phyloP scores from a whole-genome alignment of 345 rosid species.

The Salix koriyanagi region DNA sequence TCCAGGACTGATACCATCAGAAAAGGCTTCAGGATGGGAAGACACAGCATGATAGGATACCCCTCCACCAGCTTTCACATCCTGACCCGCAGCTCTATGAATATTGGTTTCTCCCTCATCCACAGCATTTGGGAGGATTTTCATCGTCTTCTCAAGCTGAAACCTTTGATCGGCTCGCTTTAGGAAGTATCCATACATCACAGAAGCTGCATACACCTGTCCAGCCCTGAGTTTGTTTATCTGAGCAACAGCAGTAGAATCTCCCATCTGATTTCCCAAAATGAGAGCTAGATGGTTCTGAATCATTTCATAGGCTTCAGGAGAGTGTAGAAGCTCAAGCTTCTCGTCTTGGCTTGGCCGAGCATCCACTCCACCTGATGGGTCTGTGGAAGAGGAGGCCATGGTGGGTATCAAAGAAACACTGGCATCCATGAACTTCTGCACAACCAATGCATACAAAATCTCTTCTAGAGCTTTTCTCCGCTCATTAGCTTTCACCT shows the following conservation, averaged over 20 bases:
- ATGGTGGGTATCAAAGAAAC: slow-evolving; percentile 70
- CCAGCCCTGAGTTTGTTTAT: slow-evolving; percentile 89
- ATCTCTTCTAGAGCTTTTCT: slow-evolving; percentile 79
- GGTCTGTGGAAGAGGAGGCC: slow-evolving; percentile 42
- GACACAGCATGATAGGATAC: slow-evolving; percentile 33
- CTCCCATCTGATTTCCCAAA: slow-evolving; percentile 65
- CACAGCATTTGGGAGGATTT: slow-evolving; percentile 51
- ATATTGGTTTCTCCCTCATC: slow-evolving; percentile 30
- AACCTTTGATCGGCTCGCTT: slow-evolving; percentile 89
- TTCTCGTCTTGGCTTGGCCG: slow-evolving; percentile 69
- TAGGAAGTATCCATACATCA: slow-evolving; percentile 93
- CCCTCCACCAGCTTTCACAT: slow-evolving; percentile 22
- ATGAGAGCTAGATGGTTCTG: slow-evolving; percentile 85
- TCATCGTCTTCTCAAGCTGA: slow-evolving; percentile 97
- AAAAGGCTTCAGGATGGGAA: slow-evolving; percentile 60
- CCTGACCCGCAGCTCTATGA: slow-evolving; percentile 33
- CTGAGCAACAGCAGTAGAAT: slow-evolving; percentile 53
- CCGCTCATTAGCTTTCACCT: slow-evolving; percentile 88
- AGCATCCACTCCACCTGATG: slow-evolving; percentile 54
- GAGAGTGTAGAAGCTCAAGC: slow-evolving; percentile 74
- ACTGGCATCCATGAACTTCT: slow-evolving; percentile 85
- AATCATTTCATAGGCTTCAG: slow-evolving; percentile 93
- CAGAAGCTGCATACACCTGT: slow-evolving; percentile 99
- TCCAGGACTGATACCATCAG: slow-evolving; percentile 52
- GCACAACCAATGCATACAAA: slow-evolving; percentile 80